Evolutionary conservation across 306 rosid genomes (phyloP), one percentile per base, ranked within the genome.

Genomic region (Carpinus fangiana): DNA sequence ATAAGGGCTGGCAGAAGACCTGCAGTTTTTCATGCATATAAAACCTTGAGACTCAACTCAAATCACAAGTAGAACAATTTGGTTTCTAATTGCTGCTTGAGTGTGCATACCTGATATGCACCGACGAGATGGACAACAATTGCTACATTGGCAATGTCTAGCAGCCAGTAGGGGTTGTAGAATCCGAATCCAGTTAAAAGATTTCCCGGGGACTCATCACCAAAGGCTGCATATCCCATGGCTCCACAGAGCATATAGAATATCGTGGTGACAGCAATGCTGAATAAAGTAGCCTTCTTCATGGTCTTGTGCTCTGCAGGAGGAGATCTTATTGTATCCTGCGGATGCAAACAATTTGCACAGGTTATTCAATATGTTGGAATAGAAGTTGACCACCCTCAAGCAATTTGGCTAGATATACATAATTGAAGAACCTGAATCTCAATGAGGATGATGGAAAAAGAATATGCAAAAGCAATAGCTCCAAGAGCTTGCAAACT

Each of bases 121-220:
- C 97, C 97, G 64, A 92, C 78, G 8, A 92, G 84, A 81, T 90
- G 97, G 55, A 92, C 81, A 53, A 92, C 89, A 76, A 92, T 87
- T 47, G 93, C 94, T 59, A 83, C 61, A 79, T 92, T 90, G 72
- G 94, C 93, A 23, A 92, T 88, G 82, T 92, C 94, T 5, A 92
- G 81, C 12, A 92, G 88, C 94, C 94, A 92, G 82, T 85, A 92
- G 17, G 97, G 94, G 75, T 92, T 79, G 80, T 88, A 92, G 86
- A 92, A 92, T 12, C 94, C 97, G 74, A 92, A 92, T 50, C 97
- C 97, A 17, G 94, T 92, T 53, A 92, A 77, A 51, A 92, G 94
- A 70, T 92, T 92, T 47, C 94, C 93, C 1, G 97, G 97, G 23
- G 90, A 79, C 34, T 77, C 60, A 52, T 88, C 87, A 18, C 97